Conservation (phyloP, 345 rosid genomes). For the Populus pruinosa region DNA sequence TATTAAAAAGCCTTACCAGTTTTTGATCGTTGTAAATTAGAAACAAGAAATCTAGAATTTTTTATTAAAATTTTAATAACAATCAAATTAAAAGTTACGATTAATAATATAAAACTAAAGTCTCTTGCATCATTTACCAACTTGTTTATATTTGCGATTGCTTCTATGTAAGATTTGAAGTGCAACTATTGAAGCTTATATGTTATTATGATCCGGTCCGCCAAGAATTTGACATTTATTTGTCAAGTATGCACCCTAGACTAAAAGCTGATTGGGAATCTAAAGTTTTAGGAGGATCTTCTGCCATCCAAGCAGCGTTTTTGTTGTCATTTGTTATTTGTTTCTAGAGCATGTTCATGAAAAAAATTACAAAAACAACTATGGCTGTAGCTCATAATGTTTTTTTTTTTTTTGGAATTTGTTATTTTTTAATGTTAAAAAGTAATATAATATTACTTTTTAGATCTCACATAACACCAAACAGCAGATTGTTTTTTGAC, state of each 20-base stretch:
- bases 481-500: no score
- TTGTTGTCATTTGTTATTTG: no score
- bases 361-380: neutral
- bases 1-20: no score
- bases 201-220: neutral
- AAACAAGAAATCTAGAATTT: no score
- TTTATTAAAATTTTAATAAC: no score
- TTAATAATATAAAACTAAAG: no score
- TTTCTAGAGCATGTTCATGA: neutral
- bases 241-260: neutral
- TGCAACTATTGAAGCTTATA: neutral
- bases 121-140: neutral
- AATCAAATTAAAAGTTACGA: no score
- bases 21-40: no score
- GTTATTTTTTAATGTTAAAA: no score
- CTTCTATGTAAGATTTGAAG: neutral
- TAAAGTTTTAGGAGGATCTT: neutral
- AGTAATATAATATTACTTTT: no score
- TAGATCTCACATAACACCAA: no score
- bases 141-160: neutral
- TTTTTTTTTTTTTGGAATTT: neutral
- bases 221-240: neutral
- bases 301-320: neutral
- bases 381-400: neutral
- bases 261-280: neutral